Evolutionary conservation across 805 yeast species (phyloP).

Genomic region (Cyberlindnera xylosilytica): DNA sequence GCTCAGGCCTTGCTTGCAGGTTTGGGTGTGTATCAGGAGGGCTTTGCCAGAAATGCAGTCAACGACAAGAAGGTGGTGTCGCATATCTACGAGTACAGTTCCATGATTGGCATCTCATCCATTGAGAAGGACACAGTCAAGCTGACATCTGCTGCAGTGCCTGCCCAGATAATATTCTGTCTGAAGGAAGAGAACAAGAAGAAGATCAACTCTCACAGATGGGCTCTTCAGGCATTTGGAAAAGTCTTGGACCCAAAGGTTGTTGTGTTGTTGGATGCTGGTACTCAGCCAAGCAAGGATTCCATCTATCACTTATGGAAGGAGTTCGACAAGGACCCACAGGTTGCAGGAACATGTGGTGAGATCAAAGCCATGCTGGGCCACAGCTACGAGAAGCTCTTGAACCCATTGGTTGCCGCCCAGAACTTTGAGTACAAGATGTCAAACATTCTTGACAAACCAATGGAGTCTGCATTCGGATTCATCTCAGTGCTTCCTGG

Average conservation of each 20-base stretch:
- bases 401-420: slow-evolving; percentile 91
- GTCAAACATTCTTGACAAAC: slow-evolving; percentile 92
- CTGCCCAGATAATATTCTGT: slow-evolving; percentile 87
- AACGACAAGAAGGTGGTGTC: slow-evolving; percentile 78
- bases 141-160: slow-evolving; percentile 65
- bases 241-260: slow-evolving; percentile 79
- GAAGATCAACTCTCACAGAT: slow-evolving; percentile 92
- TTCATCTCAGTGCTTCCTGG: slow-evolving; percentile 94
- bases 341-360: slow-evolving; percentile 97
- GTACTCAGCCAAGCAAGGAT: slow-evolving; percentile 84
- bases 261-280: slow-evolving; percentile 86
- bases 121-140: slow-evolving; percentile 63
- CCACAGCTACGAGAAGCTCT: slow-evolving; percentile 44
- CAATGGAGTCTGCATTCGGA: slow-evolving; percentile 93
- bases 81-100: slow-evolving; percentile 91
- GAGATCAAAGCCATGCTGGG: slow-evolving; percentile 90
- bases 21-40: slow-evolving; percentile 90
- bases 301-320: slow-evolving; percentile 90
- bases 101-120: slow-evolving; percentile 79
- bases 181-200: slow-evolving; percentile 84
- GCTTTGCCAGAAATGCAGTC: slow-evolving; percentile 89
- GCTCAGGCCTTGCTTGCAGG: slow-evolving; percentile 80
- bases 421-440: slow-evolving; percentile 97
- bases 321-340: slow-evolving; percentile 67
- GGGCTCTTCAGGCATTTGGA: slow-evolving; percentile 94